Conservation (phyloP, 768 basidiomycete species). For the Tulasnella sp. region DNA sequence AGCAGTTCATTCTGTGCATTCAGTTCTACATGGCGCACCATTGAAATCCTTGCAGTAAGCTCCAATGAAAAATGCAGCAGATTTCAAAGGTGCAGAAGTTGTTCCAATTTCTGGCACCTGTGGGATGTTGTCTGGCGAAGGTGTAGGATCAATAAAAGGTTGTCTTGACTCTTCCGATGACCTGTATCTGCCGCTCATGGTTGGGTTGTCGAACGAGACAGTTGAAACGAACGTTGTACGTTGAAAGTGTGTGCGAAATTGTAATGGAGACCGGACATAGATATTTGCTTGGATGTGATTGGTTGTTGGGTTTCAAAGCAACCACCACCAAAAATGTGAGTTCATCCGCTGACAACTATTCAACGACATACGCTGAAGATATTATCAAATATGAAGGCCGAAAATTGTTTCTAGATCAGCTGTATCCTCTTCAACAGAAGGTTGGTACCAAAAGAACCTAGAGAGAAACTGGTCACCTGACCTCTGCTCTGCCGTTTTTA, state of each 20-base stretch:
- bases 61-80: constrained; percentile 93
- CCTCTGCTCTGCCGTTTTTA: neutral
- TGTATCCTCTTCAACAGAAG: constrained; percentile 18
- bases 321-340: neutral
- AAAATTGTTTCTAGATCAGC: constrained; percentile 18
- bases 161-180: too few relatives aligned
- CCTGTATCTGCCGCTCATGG: too few relatives aligned
- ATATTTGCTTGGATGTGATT: too few relatives aligned
- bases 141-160: constrained; percentile 51
- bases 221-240: too few relatives aligned
- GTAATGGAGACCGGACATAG: too few relatives aligned
- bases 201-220: too few relatives aligned
- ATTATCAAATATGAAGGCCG: too few relatives aligned
- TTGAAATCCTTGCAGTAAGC: constrained; percentile 93
- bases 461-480: neutral
- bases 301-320: constrained; percentile 3
- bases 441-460: neutral
- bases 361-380: neutral
- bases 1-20: neutral
- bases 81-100: constrained; percentile 89
- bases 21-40: constrained; percentile 43
- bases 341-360: neutral
- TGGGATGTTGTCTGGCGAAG: constrained; percentile 52
- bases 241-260: too few relatives aligned
- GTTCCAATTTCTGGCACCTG: constrained; percentile 78